Evolutionary conservation across 257 asterid species (phyloP), one percentile per base, ranked within the genome.

Genomic region (Gentiana dahurica): DNA sequence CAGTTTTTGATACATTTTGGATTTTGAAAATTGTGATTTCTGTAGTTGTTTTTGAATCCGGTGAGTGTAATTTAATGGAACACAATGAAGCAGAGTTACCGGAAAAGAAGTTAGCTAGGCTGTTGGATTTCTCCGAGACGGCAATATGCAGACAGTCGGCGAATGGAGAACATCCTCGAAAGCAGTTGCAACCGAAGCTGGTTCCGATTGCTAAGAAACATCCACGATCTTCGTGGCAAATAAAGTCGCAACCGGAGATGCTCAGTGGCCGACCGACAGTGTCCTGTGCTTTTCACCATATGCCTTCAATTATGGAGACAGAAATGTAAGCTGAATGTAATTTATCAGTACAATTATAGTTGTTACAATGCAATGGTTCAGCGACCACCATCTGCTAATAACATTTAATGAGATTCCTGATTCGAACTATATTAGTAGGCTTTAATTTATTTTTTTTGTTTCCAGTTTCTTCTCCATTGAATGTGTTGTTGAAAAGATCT

Each of bases 51-150:
- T 34, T 8, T 3, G 35, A 37, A 64, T n/a, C 47, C 54, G 54
- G 54, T 45, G 53, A 39, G 50, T 13, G 63, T 60, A 54, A 24
- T 24, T 24, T 24, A 24, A 80, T 83, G 87, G 85, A 75, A 67
- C 78, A 68, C 73, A 69, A 51, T 12, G 69, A 71, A 43, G 62
- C 69, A 67, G 64, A 79, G 53, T 63, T 77, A 61, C 47, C 82
- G 60, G 74, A 38, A 3, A 62, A 60, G 54, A 68, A 57, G 54
- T 57, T 79, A 60, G 75, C 75, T 57, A 79, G 81, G 79, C 86
- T 76, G 84, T 75, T 82, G 67, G 82, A 82, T 76, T 79, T 81
- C 68, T 58, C 83, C 45, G 68, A 60, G 33, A 60, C 59, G 11
- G 63, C 63, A 11, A 51, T 34, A 61, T 67, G 65, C 53, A 55